These are phyloP conservation scores for Yarrowia porcina DNA, from an alignment of 805 yeast species.

Conservation along the genomic window DNA sequence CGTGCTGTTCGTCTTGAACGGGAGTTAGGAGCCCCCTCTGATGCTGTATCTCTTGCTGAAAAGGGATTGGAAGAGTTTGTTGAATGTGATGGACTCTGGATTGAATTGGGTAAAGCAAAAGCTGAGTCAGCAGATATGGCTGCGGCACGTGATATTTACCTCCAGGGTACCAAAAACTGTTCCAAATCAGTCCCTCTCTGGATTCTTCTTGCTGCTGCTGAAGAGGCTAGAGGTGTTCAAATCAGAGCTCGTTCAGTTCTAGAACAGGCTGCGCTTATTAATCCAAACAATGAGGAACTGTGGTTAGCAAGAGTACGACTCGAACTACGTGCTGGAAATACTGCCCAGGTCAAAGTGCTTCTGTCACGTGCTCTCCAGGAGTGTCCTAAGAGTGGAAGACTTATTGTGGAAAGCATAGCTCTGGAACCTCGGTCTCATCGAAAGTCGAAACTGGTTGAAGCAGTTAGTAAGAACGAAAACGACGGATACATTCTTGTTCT, in stretches of 20 bases:
- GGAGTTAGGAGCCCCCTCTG: slow-evolving; percentile 38
- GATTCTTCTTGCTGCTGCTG: slow-evolving; percentile 50
- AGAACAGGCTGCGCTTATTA: slow-evolving; percentile 60
- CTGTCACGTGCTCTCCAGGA: slow-evolving; percentile 56
- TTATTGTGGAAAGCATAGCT: slow-evolving; percentile 65
- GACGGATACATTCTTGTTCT: slow-evolving; percentile 55
- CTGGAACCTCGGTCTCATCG: slow-evolving; percentile 46
- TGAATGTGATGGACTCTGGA: slow-evolving; percentile 38
- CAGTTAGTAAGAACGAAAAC: slow-evolving; percentile 63
- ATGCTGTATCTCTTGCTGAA: slow-evolving; percentile 45
- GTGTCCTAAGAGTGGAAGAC: slow-evolving; percentile 53
- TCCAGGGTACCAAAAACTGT: slow-evolving; percentile 49
- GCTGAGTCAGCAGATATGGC: background rate
- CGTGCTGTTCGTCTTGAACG: slow-evolving; percentile 56
- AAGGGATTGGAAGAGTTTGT: slow-evolving; percentile 52
- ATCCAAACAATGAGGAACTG: slow-evolving; percentile 49
- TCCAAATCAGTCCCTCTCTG: slow-evolving; percentile 51
- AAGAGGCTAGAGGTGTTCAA: slow-evolving; percentile 44
- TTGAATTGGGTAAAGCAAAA: background rate
- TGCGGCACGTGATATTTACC: slow-evolving; percentile 49
- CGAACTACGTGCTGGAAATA: slow-evolving; percentile 52
- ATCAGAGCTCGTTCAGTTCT: slow-evolving; percentile 68
- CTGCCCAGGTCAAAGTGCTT: slow-evolving; percentile 51
- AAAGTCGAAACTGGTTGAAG: slow-evolving; percentile 63
- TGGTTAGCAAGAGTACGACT: slow-evolving; percentile 58